Base-by-base conservation (phyloP, 352 stramenopile species). In the Pythium graminicola region DNA sequence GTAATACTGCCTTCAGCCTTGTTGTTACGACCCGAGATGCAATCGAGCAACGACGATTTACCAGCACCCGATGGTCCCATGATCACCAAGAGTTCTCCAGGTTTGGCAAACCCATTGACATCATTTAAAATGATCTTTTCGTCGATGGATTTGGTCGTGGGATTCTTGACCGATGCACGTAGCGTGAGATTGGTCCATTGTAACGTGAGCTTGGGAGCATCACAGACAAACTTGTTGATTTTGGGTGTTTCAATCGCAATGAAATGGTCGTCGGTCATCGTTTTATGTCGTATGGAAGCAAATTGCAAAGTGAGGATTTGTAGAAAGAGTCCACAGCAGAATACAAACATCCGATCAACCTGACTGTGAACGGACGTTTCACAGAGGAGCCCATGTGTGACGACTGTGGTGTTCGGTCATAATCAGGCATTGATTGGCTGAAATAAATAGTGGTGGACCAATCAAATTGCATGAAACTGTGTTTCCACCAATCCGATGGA, bases 61-160 rank as follows among this genome's bases (percentile, higher is more conserved):
- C 66, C 72, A 8, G 70, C 70, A n/a, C 75, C 66, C 1, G 72
- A 82, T 2, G 75, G 72, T 0, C 72, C 72, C 70, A 86, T 84
- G 32, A 86, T 69, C 17, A 79, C 75, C n/a, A 80, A 45, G 41
- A 80, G 48, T 50, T 76, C 46, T 2, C 67, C 67, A 0, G 70
- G 67, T 5, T 49, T 28, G 7, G 73, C 69, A 16, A 52, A 41
- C 13, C 43, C 43, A 13, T 23, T 36, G 42, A 49, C 42, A 0
- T 49, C 26, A 17, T 23, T 23, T 4, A 49, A 27, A 27, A 49
- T n/a, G n/a, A n/a, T n/a, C n/a, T n/a, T n/a, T n/a, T n/a, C n/a
- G n/a, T n/a, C n/a, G n/a, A n/a, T n/a, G n/a, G n/a, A n/a, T n/a
- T n/a, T n/a, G n/a, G n/a, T n/a, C n/a, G n/a, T n/a, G n/a, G n/a